Conservation (phyloP, 495 filamentous ascomycete genomes). For the Podospora anserina region DNA sequence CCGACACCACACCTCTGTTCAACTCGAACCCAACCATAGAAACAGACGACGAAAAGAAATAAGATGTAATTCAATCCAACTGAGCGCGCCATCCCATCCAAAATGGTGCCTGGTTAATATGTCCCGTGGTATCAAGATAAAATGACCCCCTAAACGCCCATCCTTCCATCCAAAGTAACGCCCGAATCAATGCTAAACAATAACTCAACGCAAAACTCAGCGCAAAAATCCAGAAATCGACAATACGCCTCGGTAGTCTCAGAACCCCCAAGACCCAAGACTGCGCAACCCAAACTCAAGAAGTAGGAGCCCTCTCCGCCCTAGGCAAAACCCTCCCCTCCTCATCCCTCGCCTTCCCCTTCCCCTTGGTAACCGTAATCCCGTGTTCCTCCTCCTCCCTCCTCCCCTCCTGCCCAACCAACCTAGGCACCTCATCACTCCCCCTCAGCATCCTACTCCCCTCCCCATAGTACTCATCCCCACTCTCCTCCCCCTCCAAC, state of each 20-base stretch:
- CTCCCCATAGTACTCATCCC: constrained; percentile 14
- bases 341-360: constrained; percentile 40
- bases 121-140: constrained; percentile 28
- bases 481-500: constrained; percentile 53
- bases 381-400: constrained; percentile 34
- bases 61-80: neutral
- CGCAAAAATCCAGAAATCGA: neutral
- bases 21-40: neutral
- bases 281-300: constrained; percentile 14
- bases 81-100: constrained; percentile 4
- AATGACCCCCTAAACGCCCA: constrained; percentile 1
- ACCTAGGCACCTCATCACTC: constrained; percentile 30
- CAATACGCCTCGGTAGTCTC: neutral
- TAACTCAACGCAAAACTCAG: constrained; percentile 12
- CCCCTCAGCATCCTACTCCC: constrained; percentile 30
- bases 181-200: constrained; percentile 20
- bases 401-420: constrained; percentile 27
- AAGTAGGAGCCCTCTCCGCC: constrained; percentile 38
- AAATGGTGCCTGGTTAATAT: constrained; percentile 1
- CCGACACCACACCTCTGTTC: neutral
- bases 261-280: neutral
- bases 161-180: constrained; percentile 18
- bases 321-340: constrained; percentile 40
- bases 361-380: constrained; percentile 26
- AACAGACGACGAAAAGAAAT: neutral